Conservation (phyloP, 371 early-diverging fungal genomes). For the Saksenaea oblongispora region DNA sequence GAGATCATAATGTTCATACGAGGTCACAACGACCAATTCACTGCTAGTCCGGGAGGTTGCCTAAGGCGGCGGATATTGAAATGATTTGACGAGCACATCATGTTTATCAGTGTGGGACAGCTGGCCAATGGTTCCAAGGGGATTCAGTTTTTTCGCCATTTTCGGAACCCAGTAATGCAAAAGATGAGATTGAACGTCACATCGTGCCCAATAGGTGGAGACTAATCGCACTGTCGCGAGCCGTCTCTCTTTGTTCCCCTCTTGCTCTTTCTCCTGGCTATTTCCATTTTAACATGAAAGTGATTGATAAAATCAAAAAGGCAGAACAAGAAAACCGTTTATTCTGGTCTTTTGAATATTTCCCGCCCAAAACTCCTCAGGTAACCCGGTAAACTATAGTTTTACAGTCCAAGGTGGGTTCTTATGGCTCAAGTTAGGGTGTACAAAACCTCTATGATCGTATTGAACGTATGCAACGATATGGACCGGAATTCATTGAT, state of each 20-base stretch:
- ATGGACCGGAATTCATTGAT: conserved; percentile 94
- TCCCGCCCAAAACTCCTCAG: conserved; percentile 94
- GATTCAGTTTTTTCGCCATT: too few relatives aligned
- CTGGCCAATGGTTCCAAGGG: too few relatives aligned
- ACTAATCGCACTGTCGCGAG: too few relatives aligned
- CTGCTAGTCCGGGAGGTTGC: too few relatives aligned
- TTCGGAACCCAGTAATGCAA: not conserved
- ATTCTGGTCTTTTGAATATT: conserved; percentile 95
- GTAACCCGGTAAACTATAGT: conserved; percentile 26
- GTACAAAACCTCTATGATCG: conserved; percentile 80
- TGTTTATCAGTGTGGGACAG: too few relatives aligned
- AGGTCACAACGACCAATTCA: too few relatives aligned
- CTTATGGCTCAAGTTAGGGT: conserved; percentile 39
- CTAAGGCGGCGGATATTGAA: too few relatives aligned
- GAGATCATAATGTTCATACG: too few relatives aligned
- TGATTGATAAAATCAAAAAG: conserved; percentile 74
- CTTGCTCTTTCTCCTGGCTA: not conserved
- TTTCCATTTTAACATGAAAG: conserved; percentile 52
- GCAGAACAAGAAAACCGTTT: conserved; percentile 69
- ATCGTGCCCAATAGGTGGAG: not conserved
- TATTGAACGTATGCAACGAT: conserved; percentile 87
- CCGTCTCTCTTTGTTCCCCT: conserved; percentile 7
- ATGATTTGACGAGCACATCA: too few relatives aligned
- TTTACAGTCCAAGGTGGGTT: not conserved
- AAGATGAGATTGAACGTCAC: not conserved